phyloP scores from a whole-genome alignment of 805 yeast species.

The Cyberlindnera nakhonratchasimensis region DNA sequence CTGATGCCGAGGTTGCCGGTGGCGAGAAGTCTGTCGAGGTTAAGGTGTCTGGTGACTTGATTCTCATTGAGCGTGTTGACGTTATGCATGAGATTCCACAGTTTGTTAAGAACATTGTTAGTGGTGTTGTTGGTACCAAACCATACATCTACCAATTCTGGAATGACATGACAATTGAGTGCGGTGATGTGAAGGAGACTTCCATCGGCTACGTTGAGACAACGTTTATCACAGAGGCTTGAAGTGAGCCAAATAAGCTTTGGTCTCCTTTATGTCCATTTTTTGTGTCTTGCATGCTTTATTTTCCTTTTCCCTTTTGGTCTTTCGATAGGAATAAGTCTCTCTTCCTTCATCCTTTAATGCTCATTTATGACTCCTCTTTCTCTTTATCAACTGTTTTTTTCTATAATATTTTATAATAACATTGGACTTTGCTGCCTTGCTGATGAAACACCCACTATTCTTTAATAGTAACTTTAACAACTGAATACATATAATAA shows the following conservation, averaged over 20 bases:
- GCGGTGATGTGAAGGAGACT: slow-evolving; percentile 43
- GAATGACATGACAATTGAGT: slow-evolving; percentile 52
- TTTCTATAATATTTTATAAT: too few relatives aligned
- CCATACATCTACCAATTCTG: slow-evolving; percentile 96
- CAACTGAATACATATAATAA: too few relatives aligned
- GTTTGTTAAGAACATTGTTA: slow-evolving; percentile 87
- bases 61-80: slow-evolving; percentile 84
- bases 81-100: slow-evolving; percentile 97
- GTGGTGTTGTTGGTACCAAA: slow-evolving; percentile 92
- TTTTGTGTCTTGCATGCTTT: background rate
- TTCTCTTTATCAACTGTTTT: background rate
- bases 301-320: background rate
- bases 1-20: slow-evolving; percentile 40
- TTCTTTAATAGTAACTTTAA: too few relatives aligned
- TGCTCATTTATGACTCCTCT: slow-evolving; percentile 3
- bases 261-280: background rate
- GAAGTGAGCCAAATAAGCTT: too few relatives aligned
- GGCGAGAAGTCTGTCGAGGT: slow-evolving; percentile 41
- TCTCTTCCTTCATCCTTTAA: background rate
- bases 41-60: slow-evolving; percentile 57
- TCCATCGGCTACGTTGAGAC: slow-evolving; percentile 77
- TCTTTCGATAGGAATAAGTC: too few relatives aligned
- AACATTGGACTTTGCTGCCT: too few relatives aligned
- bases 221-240: slow-evolving; percentile 58
- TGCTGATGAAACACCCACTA: too few relatives aligned